Base-by-base conservation (phyloP, 1,284 basidiomycete genomes). In the Pseudozyma sp. region DNA sequence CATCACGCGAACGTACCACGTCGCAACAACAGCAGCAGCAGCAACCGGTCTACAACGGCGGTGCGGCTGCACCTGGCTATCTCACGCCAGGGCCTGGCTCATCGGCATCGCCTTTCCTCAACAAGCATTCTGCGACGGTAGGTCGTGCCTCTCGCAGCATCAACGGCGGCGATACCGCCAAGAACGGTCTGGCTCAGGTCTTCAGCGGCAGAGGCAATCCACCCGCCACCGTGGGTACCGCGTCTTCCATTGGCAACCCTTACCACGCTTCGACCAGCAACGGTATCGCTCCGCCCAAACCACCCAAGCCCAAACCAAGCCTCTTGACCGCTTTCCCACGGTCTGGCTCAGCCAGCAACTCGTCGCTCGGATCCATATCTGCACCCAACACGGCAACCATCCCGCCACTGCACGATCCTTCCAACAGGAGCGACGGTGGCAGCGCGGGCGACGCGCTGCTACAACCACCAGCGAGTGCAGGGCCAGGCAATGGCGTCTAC, bases 101-200 rank as follows among this genome's bases (percentile, higher is more conserved):
- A 1, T 74, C 71, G 3, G 72, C 70, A 7, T 72, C 71, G 7
- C 71, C 74, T 0, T 74, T 69, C 54, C 64, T 75, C 40, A 75
- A 71, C 65, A 75, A 62, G 57, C 73, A 75, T 37, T 58, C 72
- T 35, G 72, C 67, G 2, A 67, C 68, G 3, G 65, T 75, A 10
- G 72, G 67, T 33, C 63, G 60, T 30, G 59, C 67, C 6, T 59
- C 67, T 7, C 63, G 57, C 35, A 56, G 52, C 51, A 37, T 52
- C 5, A 29, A 19, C 16, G 17, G 35, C 2, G 66, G 62, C 1
- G 31, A 59, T 34, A 46, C 59, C 11, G 69, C 66, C 19, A 56
- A 54, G 30, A 58, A 56, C 7, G 66, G 71, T 8, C 66, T 74
- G 10, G 60, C 61, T 5, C 60, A 64, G 17, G 59, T 59, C 10